Conservation (phyloP, 306 rosid genomes). For the Arachis hypogaea region DNA sequence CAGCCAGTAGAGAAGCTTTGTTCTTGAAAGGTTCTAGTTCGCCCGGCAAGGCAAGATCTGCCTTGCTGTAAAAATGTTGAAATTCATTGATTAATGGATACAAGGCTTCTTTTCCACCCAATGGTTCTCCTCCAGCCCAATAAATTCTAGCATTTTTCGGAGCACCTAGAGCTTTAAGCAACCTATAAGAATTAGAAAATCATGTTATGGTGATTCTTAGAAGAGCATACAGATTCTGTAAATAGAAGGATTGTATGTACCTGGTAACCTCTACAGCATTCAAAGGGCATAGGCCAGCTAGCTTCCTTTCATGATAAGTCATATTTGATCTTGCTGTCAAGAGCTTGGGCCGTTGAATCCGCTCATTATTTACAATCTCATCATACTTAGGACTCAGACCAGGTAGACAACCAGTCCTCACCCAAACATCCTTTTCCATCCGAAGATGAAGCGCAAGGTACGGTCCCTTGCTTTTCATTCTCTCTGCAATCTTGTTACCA, state of each 20-base stretch:
- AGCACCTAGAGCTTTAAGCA: conserved; percentile 91
- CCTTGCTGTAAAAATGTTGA: conserved; percentile 77
- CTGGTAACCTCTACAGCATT: conserved; percentile 85
- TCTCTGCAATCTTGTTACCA: conserved; percentile 75
- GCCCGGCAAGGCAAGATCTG: conserved; percentile 79
- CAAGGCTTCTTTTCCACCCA: conserved; percentile 88
- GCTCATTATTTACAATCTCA: conserved; percentile 71
- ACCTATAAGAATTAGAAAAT: conserved; percentile 49
- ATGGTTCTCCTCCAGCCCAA: conserved; percentile 96
- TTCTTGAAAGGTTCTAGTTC: conserved; percentile 81
- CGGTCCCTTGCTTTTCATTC: conserved; percentile 85
- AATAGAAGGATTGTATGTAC: conserved; percentile 43
- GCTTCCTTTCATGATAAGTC: conserved; percentile 87
- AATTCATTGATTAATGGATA: conserved; percentile 63
- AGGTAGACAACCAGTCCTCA: conserved; percentile 96
- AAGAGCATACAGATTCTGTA: conserved; percentile 6
- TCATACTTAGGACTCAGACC: conserved; percentile 73
- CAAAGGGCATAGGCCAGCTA: conserved; percentile 94
- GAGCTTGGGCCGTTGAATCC: conserved; percentile 74
- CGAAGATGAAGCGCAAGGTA: conserved; percentile 89
- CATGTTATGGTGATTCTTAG: conserved; percentile 2
- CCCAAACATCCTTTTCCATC: conserved; percentile 99
- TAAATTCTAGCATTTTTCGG: conserved; percentile 69
- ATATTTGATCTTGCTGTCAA: conserved; percentile 80
- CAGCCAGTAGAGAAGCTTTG: conserved; percentile 92